Evolutionary conservation across 352 stramenopile species (phyloP).

Genomic region (Pythium periplocum): DNA sequence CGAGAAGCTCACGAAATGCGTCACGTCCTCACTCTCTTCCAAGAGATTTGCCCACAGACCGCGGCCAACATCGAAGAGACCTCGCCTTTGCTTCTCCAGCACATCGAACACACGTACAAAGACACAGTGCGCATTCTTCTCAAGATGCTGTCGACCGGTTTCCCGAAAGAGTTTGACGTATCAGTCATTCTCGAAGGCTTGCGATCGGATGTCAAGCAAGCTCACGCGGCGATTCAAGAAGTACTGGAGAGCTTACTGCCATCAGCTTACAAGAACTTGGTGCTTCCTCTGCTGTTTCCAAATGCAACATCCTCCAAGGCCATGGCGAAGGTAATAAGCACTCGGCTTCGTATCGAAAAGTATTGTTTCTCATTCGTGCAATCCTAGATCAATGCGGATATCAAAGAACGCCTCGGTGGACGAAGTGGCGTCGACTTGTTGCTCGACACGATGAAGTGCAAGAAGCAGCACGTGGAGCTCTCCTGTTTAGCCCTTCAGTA

Average conservation of each 20-base stretch:
- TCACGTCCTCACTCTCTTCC: constrained; percentile 67
- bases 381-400: constrained; percentile 54
- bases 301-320: constrained; percentile 50
- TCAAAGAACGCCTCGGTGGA: constrained; percentile 35
- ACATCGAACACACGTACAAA: constrained; percentile 75
- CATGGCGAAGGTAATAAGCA: constrained; percentile 32
- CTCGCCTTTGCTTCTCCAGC: constrained; percentile 64
- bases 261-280: constrained; percentile 60
- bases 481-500: constrained; percentile 75
- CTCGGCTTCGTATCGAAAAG: too few species aligned
- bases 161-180: constrained; percentile 81
- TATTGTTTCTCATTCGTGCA: background rate
- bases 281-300: constrained; percentile 72
- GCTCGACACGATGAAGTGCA: constrained; percentile 63
- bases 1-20: constrained; percentile 70
- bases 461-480: constrained; percentile 56
- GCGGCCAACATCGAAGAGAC: constrained; percentile 71
- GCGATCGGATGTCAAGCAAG: constrained; percentile 62
- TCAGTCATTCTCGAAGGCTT: constrained; percentile 76
- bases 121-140: constrained; percentile 66
- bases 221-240: constrained; percentile 79
- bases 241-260: constrained; percentile 79
- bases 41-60: constrained; percentile 65
- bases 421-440: constrained; percentile 60
- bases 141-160: constrained; percentile 75